phyloP scores from a whole-genome alignment of 164 flowering plant genomes.

The Nelumbo lutea region DNA sequence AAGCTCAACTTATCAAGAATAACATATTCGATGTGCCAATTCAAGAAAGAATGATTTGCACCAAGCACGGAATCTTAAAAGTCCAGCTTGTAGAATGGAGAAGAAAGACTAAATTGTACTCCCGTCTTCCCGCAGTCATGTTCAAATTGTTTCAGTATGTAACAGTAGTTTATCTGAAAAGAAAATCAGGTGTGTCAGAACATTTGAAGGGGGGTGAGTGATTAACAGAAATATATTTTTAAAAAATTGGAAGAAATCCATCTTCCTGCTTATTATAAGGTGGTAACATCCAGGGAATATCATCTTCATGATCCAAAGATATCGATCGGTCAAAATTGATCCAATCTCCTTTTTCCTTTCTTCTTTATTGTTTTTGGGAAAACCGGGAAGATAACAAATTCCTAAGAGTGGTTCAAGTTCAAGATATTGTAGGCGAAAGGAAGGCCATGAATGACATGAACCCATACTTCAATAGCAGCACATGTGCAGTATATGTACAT shows the following conservation, averaged over 20 bases:
- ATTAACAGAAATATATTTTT: neutral
- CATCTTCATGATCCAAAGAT: too few relatives aligned
- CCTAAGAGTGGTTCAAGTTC: too few relatives aligned
- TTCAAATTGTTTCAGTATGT: slow-evolving; percentile 60
- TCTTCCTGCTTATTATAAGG: too few relatives aligned
- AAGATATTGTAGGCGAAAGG: neutral
- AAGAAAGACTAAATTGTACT: slow-evolving; percentile 69
- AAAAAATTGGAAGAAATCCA: too few relatives aligned
- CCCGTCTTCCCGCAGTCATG: slow-evolving; percentile 79
- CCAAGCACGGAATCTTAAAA: neutral
- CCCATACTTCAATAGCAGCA: too few relatives aligned
- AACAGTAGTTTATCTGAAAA: slow-evolving; percentile 79
- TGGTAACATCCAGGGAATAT: too few relatives aligned
- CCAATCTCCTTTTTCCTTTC: too few relatives aligned
- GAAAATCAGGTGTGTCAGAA: slow-evolving; percentile 9
- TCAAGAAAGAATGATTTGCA: neutral
- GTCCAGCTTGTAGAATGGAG: slow-evolving; percentile 33
- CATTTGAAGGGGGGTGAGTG: neutral
- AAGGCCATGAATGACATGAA: neutral
- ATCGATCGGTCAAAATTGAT: too few relatives aligned
- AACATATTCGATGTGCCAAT: neutral
- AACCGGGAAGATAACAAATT: too few relatives aligned
- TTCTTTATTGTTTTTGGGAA: too few relatives aligned
- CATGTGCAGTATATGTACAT: too few relatives aligned
- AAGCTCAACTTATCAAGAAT: too few relatives aligned